Conservation (phyloP, 129 eudicot species). For the Solidago caesia region DNA sequence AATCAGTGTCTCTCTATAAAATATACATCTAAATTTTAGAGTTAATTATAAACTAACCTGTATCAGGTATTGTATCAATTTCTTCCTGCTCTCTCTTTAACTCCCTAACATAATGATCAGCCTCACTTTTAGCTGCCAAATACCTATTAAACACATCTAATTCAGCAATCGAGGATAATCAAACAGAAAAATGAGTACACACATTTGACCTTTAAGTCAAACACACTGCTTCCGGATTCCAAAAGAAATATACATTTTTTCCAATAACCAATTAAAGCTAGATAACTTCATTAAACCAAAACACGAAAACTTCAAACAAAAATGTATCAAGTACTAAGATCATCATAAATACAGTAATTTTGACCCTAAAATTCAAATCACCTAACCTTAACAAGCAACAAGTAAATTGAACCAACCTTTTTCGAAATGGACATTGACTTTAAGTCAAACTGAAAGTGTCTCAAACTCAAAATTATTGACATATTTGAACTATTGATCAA, state of each 20-base stretch:
- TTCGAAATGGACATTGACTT: neutral
- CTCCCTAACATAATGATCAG: conserved; percentile 84
- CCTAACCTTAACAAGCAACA: conserved; percentile 19
- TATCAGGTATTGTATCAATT: conserved; percentile 81
- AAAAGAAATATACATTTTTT: neutral
- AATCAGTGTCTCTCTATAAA: neutral
- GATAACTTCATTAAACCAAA: conserved; percentile 14
- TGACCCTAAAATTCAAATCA: neutral
- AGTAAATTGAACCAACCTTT: neutral
- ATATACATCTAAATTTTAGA: neutral
- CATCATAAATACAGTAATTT: neutral
- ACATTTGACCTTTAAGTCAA: conserved; percentile 13
- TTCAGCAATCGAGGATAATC: neutral
- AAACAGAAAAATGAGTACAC: conserved; percentile 9
- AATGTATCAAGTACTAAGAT: neutral
- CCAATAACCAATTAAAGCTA: neutral
- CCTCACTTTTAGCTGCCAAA: conserved; percentile 92
- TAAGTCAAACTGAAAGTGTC: neutral
- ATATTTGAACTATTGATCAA: no score
- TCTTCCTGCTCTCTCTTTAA: conserved; percentile 83
- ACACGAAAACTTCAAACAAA: neutral
- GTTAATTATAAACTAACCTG: conserved; percentile 46
- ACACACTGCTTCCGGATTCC: neutral
- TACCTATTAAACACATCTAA: conserved; percentile 46
- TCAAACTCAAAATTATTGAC: no score